Evolutionary conservation across 2,329 filamentous ascomycete species (phyloP), one percentile per base, ranked within the genome.

Genomic region (Botrytis elliptica): DNA sequence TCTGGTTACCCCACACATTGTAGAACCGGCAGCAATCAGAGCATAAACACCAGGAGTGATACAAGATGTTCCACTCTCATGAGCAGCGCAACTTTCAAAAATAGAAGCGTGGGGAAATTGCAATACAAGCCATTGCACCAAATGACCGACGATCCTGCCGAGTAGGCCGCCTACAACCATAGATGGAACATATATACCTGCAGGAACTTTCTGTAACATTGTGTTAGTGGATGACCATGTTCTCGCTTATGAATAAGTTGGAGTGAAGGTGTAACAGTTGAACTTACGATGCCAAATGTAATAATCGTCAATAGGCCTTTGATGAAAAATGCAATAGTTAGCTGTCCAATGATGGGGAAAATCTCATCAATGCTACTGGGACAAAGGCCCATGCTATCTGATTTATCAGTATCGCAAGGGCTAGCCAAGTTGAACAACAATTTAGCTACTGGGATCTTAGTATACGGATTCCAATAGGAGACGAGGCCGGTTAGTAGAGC

Each of bases 31-130:
- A 25, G 95, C 95, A 74, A 98, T 94, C 74, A 99, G 88, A 1
- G 94, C 96, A 81, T 99, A 99, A 0, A 98, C 94, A n/a, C 96
- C 96, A 0, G 96, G 96, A 66, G 97, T 95, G 66, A 99, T 93
- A 81, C 96, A 98, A 2, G 92, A 91, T 74, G 93, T 92, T 46
- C 93, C 90, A 57, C 90, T 86, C 22, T 84, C 88, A 70, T 88
- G 86, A 10, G 88, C 87, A 5, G 91, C 88, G 80, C 96, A 98
- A 20, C 87, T 86, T 33, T 90, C 88, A 84, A 95, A 98, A 10
- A 98, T 83, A 22, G 88, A 85, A 80, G 91, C 92, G 72, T 90
- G 84, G 0, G 94, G 92, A 79, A 91, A 92, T 44, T 87, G 88
- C 73, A 97, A 86, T 9, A 95, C 94, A 70, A 93, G 83, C 83